phyloP scores from a whole-genome alignment of 768 basidiomycete species.

The Hirschioporus abietinus region DNA sequence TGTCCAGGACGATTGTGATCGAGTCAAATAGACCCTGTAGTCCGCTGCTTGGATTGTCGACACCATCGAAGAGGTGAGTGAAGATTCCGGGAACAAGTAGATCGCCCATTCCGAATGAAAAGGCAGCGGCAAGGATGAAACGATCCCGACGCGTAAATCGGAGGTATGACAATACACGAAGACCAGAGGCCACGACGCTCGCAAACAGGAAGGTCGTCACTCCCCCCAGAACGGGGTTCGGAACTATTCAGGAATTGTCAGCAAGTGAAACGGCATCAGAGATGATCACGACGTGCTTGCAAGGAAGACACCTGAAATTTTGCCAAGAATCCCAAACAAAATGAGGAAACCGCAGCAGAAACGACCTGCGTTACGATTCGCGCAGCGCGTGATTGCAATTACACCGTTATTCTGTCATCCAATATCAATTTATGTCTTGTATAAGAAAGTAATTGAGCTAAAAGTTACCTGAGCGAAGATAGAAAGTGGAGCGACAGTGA shows the following conservation, averaged over 20 bases:
- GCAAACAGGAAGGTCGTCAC: conserved; percentile 87
- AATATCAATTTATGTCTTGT: background rate
- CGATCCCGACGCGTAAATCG: conserved; percentile 59
- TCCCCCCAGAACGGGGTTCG: conserved; percentile 76
- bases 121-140: conserved; percentile 63
- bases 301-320: conserved; percentile 79
- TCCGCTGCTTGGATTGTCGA: conserved; percentile 45
- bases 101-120: conserved; percentile 68
- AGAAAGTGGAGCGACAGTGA: conserved; percentile 77
- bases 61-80: conserved; percentile 63
- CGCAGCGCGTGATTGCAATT: conserved; percentile 80
- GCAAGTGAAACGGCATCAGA: background rate
- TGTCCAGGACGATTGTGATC: conserved; percentile 74
- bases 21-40: conserved; percentile 68
- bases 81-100: conserved; percentile 62
- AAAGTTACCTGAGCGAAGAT: conserved; percentile 59
- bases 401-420: conserved; percentile 66
- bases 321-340: conserved; percentile 74
- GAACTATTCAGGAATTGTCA: conserved; percentile 36
- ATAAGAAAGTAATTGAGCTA: background rate
- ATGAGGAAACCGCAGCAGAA: conserved; percentile 80
- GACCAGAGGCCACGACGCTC: conserved; percentile 62
- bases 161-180: conserved; percentile 60
- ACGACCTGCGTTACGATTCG: conserved; percentile 71
- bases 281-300: conserved; percentile 40